These are phyloP conservation scores for Myriosclerotinia duriaeana DNA, from an alignment of 2,329 filamentous ascomycete species.

Conservation along the genomic window DNA sequence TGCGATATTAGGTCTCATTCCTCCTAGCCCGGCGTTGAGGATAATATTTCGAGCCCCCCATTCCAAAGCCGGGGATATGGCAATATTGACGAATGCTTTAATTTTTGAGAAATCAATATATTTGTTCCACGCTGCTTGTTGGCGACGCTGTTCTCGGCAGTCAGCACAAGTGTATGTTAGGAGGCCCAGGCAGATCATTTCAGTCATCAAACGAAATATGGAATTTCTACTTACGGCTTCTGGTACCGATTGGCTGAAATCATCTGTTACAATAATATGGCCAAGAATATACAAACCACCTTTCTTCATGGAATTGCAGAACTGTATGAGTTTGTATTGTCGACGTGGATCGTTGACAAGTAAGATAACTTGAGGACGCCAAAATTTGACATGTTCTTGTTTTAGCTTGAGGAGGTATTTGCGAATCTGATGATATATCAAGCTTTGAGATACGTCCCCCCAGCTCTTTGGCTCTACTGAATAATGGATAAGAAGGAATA, in stretches of 20 bases:
- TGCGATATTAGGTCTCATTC: conserved; percentile 87
- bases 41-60: conserved; percentile 86
- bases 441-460: conserved; percentile 85
- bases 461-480: conserved; percentile 81
- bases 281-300: conserved; percentile 79
- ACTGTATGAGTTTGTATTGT: conserved; percentile 81
- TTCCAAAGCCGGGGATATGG: conserved; percentile 77
- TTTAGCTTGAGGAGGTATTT: conserved; percentile 82
- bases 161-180: conserved; percentile 1
- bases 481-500: conserved; percentile 85
- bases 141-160: conserved; percentile 52
- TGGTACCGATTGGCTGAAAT: conserved; percentile 75
- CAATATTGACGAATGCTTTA: conserved; percentile 86
- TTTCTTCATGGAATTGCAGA: conserved; percentile 90
- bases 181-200: neutral
- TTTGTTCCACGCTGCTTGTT: conserved; percentile 76
- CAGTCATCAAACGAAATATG: neutral
- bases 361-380: conserved; percentile 83
- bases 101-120: conserved; percentile 85
- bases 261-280: conserved; percentile 82
- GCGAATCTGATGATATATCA: conserved; percentile 85
- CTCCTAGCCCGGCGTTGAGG: conserved; percentile 75
- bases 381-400: conserved; percentile 91
- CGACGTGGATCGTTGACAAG: conserved; percentile 80
- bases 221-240: conserved; percentile 54